phyloP scores from a whole-genome alignment of 495 filamentous ascomycete species.

The Echria macrotheca region DNA sequence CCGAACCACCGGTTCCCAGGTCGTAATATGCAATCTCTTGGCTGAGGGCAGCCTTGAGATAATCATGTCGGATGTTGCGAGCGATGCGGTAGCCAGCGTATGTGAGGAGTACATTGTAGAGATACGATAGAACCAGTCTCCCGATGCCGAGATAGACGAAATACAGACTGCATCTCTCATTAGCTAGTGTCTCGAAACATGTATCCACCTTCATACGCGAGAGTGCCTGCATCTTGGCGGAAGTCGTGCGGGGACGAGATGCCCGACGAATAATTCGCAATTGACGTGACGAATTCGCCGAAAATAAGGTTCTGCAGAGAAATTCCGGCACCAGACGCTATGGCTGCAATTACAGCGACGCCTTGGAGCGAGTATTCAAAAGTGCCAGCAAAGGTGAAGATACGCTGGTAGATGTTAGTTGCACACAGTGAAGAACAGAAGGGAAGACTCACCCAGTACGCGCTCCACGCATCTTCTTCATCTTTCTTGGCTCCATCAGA shows the following conservation, averaged over 20 bases:
- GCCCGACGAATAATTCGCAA: slow-evolving; percentile 18
- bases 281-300: slow-evolving; percentile 27
- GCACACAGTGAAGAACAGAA: not conserved
- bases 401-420: slow-evolving; percentile 16
- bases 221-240: slow-evolving; percentile 9
- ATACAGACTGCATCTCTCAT: slow-evolving; percentile 37
- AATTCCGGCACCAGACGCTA: slow-evolving; percentile 29
- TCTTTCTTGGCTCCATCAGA: not conserved
- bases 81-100: slow-evolving; percentile 24
- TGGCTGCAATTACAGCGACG: slow-evolving; percentile 13
- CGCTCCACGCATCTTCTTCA: slow-evolving; percentile 7
- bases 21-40: slow-evolving; percentile 75
- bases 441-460: slow-evolving; percentile 11
- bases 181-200: too few relatives aligned
- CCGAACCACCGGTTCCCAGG: slow-evolving; percentile 76
- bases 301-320: slow-evolving; percentile 35
- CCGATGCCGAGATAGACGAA: slow-evolving; percentile 52
- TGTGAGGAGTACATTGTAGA: slow-evolving; percentile 25
- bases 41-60: slow-evolving; percentile 29
- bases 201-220: slow-evolving; percentile 18
- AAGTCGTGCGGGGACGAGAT: slow-evolving; percentile 4
- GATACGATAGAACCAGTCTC: slow-evolving; percentile 43
- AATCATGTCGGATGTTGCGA: slow-evolving; percentile 30
- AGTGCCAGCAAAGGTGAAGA: slow-evolving; percentile 17
- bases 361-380: slow-evolving; percentile 16